Evolutionary conservation across 192 early-diverging fungal genomes (phyloP).

Genomic region (Coemansia sp.): DNA sequence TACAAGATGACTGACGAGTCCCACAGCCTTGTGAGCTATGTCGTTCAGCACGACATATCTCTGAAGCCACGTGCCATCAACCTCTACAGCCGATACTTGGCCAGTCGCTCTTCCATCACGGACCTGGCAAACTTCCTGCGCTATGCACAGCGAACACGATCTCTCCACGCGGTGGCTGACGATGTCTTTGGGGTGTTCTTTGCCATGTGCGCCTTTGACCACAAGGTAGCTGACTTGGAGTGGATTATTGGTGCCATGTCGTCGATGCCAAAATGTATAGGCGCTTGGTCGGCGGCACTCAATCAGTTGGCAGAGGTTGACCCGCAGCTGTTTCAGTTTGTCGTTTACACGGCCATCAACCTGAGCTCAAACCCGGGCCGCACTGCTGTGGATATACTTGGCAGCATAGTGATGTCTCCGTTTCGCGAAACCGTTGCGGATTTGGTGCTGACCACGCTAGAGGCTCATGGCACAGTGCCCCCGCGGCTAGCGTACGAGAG

Average conservation of each 20-base stretch:
- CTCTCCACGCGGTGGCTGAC: conserved; percentile 12
- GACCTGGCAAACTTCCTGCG: conserved; percentile 47
- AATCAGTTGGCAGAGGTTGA: conserved; percentile 8
- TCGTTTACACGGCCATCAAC: conserved; percentile 10
- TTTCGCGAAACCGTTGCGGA: conserved; percentile 12
- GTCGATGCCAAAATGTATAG: not conserved
- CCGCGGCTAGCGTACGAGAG: not conserved
- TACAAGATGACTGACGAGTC: conserved; percentile 12
- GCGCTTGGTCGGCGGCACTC: conserved; percentile 15
- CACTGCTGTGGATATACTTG: conserved; percentile 15
- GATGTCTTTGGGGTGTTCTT: conserved; percentile 16
- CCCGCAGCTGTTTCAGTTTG: conserved; percentile 3
- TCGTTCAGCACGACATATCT: conserved; percentile 35
- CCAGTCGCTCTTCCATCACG: not conserved
- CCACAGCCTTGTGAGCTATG: conserved; percentile 15
- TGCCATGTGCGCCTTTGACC: conserved; percentile 8
- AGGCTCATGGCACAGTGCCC: not conserved
- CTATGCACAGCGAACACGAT: conserved; percentile 25
- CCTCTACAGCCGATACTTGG: conserved; percentile 21
- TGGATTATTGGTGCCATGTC: conserved; percentile 22
- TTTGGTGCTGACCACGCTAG: conserved; percentile 10
- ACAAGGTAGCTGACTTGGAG: conserved; percentile 31
- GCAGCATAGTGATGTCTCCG: not conserved
- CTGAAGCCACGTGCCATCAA: conserved; percentile 9
- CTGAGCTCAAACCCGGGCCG: not conserved